Evolutionary conservation across 2,329 filamentous ascomycete species (phyloP).

Genomic region (Coniochaeta prunicola): DNA sequence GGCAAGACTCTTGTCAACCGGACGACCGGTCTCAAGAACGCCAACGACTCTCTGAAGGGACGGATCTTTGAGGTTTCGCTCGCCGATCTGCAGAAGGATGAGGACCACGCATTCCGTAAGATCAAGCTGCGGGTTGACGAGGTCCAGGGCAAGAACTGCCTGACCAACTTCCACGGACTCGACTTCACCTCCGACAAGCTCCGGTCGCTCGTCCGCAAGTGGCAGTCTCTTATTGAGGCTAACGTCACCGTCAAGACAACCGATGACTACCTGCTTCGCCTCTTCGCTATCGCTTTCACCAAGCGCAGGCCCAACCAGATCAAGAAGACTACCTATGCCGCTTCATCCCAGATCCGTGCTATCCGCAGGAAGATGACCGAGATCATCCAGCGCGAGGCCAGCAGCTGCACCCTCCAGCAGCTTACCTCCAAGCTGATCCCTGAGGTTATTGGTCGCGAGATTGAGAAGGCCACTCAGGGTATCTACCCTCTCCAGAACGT

Average conservation of each 20-base stretch:
- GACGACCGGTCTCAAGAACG: constrained; percentile 99
- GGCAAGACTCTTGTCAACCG: constrained; percentile 99
- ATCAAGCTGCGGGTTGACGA: constrained; percentile 98
- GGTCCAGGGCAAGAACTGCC: constrained; percentile 99
- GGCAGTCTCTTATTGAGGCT: constrained; percentile 98
- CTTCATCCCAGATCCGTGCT: constrained; percentile 91
- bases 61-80: constrained; percentile 98
- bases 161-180: constrained; percentile 99
- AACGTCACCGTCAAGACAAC: constrained; percentile 99
- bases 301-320: constrained; percentile 99
- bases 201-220: constrained; percentile 97
- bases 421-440: constrained; percentile 98
- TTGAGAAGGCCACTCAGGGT: constrained; percentile 98
- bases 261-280: constrained; percentile 97
- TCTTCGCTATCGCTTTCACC: constrained; percentile 99
- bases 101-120: constrained; percentile 99
- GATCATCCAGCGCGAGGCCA: constrained; percentile 95
- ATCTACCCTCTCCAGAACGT: constrained; percentile 99
- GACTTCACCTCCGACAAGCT: constrained; percentile 99
- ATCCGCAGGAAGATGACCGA: constrained; percentile 99
- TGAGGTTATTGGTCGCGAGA: constrained; percentile 98
- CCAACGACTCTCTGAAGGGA: constrained; percentile 98
- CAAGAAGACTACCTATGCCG: constrained; percentile 99
- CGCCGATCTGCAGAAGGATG: constrained; percentile 98
- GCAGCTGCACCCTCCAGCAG: constrained; percentile 90